Evolutionary conservation across 177 flowering plant genomes (phyloP), one percentile per base, ranked within the genome.

Genomic region (Vitis hybrid): DNA sequence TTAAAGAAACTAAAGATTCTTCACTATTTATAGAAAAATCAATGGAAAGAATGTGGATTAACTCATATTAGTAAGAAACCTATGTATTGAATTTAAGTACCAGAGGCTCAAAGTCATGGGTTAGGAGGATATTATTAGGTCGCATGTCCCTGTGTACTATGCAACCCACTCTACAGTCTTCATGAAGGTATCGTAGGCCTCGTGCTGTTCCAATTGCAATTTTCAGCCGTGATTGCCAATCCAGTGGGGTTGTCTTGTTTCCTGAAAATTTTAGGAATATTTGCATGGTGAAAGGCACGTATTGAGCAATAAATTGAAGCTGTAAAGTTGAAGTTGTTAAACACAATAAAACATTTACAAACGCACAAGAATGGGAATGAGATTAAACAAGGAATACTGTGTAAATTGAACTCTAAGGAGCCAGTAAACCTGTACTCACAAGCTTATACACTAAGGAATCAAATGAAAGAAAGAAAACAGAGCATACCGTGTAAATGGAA

Each of bases 91-190:
- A 1, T 59, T 20, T 26, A 51, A 2, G 5, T 83, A 91, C 98
- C 92, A 88, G 76, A 50, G 98, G 97, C 66, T 94, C 97, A 63
- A 85, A 94, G 69, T 94, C 96, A 66, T 94, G 97, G 15, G 98
- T 94, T 53, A 94, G 77, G 50, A 92, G 93, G 72, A 94, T 90
- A 70, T 94, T 94, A 67, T 82, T 83, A 12, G 98, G 94, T 19
- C 90, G 78, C 80, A 94, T 52, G 68, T 90, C 91, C 82, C 86
- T 75, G 75, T 94, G 98, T 20, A 86, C 82, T 53, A 94, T 86
- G 77, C 96, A 88, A 3, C 98, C 97, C 19, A 92, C 94, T 81
- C 97, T 83, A 77, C 98, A 92, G 76, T 94, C 98, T 79, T 94
- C 98, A 70, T 94, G 97, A 73, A 94, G 96, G 71, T 91, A 94